Conservation (phyloP, 345 rosid genomes). For the Salix brachista region DNA sequence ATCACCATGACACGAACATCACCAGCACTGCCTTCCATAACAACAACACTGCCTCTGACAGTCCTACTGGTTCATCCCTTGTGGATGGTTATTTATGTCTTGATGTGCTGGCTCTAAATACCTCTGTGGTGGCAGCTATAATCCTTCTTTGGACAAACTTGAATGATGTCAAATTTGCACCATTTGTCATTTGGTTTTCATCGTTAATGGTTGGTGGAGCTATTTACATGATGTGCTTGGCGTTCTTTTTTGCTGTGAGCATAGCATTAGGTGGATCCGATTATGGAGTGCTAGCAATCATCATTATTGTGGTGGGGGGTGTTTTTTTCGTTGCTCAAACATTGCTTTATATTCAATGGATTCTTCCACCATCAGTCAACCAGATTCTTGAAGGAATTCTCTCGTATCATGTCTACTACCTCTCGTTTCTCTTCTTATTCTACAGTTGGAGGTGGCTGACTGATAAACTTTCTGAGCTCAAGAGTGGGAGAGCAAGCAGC, state of each 20-base stretch:
- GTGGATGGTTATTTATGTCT: neutral
- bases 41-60: neutral
- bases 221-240: slow-evolving; percentile 2
- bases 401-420: neutral
- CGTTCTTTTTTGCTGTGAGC: neutral
- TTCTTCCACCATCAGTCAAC: neutral
- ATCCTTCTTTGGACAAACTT: neutral
- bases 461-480: neutral
- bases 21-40: neutral
- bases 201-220: neutral
- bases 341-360: neutral
- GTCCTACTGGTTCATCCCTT: neutral
- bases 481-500: neutral
- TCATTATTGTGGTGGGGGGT: neutral
- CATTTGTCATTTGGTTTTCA: neutral
- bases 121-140: neutral
- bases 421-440: neutral
- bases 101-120: neutral
- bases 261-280: neutral
- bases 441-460: neutral
- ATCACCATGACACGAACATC: neutral
- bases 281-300: neutral
- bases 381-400: neutral
- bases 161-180: neutral
- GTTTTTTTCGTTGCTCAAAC: too few relatives aligned